Evolutionary conservation across 2,329 filamentous ascomycete species (phyloP).

Genomic region (Xylaria sp.): DNA sequence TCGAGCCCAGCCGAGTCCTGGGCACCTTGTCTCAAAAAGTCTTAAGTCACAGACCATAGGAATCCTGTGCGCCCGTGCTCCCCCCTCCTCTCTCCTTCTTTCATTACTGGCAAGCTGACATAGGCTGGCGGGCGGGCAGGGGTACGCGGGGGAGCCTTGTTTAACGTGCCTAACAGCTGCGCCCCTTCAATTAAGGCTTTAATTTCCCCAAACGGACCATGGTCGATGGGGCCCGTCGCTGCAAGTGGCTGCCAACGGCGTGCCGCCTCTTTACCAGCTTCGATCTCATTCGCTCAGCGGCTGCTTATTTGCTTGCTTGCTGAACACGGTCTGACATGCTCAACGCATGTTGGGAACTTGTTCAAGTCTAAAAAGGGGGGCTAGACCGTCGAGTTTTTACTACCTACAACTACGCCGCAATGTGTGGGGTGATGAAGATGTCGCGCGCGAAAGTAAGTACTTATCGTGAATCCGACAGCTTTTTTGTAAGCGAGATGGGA

Average conservation of each 20-base stretch:
- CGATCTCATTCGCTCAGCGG: not conserved
- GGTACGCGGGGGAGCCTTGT: slow-evolving; percentile 7
- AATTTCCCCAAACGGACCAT: slow-evolving; percentile 19
- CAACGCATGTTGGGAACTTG: not conserved
- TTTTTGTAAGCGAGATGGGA: not conserved
- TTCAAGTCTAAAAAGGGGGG: not conserved
- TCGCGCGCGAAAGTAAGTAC: not conserved
- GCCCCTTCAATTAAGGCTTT: slow-evolving; percentile 13
- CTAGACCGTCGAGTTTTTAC: not conserved
- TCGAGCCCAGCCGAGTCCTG: too few species aligned
- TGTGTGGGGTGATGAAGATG: not conserved
- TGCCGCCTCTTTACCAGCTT: slow-evolving; percentile 1
- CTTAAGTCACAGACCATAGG: too few species aligned
- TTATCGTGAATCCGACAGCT: not conserved
- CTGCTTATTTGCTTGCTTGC: not conserved
- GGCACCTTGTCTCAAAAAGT: too few species aligned
- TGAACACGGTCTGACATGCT: not conserved
- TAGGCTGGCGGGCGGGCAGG: not conserved
- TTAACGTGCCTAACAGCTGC: slow-evolving; percentile 4
- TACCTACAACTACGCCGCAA: too few species aligned
- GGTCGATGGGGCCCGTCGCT: slow-evolving; percentile 1
- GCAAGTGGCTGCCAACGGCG: not conserved
- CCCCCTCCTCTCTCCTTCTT: slow-evolving; percentile 7
- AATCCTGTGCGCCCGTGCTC: too few species aligned
- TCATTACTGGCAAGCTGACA: slow-evolving; percentile 16